Percentiles rank a stretch among this genome's conserved stretches.
Evolutionary conservation across 2,329 filamentous ascomycete genomes (phyloP).

Genomic region (Scopulariopsis brevicaulis): DNA sequence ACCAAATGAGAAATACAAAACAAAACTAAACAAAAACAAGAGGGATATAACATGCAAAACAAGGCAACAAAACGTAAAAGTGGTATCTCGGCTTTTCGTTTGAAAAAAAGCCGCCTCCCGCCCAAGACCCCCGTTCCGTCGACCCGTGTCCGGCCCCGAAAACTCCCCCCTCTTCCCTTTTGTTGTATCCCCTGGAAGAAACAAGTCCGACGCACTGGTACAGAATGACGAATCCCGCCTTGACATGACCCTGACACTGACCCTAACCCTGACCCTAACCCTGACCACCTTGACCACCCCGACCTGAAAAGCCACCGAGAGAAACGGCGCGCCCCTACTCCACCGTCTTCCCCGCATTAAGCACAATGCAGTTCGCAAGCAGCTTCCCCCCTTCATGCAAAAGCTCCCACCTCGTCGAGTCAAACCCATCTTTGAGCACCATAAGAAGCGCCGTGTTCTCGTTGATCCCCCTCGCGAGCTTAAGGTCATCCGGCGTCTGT

Average conservation of each 20-base stretch:
- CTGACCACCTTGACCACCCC: neutral
- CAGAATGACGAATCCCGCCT: neutral
- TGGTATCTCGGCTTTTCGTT: no score
- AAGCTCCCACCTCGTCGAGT: constrained; percentile 79
- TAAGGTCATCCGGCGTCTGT: constrained; percentile 65
- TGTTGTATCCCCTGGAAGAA: no score
- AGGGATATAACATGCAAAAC: no score
- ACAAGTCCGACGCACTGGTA: neutral
- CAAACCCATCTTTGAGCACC: constrained; percentile 72
- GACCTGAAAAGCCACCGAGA: neutral
- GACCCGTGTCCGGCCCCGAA: no score
- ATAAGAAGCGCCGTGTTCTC: constrained; percentile 71
- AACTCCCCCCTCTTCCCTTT: no score
- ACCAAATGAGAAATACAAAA: neutral
- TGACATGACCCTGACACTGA: neutral
- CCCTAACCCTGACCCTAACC: neutral
- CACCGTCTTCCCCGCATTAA: constrained; percentile 24
- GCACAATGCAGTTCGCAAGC: constrained; percentile 67
- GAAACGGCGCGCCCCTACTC: neutral
- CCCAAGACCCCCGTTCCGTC: no score
- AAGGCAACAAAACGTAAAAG: no score
- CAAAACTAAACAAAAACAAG: no score
- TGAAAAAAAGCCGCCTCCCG: no score
- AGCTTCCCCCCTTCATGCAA: constrained; percentile 77
- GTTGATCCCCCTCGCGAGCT: constrained; percentile 64